Percentiles rank a stretch among this genome's conserved stretches.
These are phyloP conservation scores for Aspergillus hiratsukae DNA, from an alignment of 2,329 filamentous ascomycete genomes.

Conservation along the genomic window DNA sequence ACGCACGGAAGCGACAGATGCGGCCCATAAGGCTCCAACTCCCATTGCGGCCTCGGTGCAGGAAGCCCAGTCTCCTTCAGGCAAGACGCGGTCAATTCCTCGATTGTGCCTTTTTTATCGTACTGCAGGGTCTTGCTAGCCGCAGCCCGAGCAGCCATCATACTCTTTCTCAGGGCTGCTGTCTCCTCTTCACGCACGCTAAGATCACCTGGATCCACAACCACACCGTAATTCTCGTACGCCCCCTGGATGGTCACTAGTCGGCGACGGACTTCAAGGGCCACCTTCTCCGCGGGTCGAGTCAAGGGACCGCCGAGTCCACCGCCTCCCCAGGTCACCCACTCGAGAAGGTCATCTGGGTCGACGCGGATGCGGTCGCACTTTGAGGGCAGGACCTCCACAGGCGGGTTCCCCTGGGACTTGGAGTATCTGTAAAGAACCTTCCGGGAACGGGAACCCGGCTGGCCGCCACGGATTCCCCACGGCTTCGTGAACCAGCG, in stretches of 20 bases:
- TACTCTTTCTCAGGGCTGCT: conserved; percentile 27
- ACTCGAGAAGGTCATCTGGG: conserved; percentile 47
- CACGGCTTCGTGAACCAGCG: conserved; percentile 49
- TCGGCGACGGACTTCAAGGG: conserved; percentile 43
- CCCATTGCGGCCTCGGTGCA: conserved; percentile 43
- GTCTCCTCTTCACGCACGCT: conserved; percentile 37
- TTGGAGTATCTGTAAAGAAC: conserved; percentile 40
- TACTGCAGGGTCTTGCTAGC: conserved; percentile 28
- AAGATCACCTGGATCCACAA: conserved; percentile 35
- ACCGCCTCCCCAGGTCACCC: conserved; percentile 49
- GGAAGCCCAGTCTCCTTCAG: conserved; percentile 42
- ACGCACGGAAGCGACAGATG: conserved; percentile 44
- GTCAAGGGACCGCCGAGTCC: conserved; percentile 46
- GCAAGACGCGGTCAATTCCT: conserved; percentile 33
- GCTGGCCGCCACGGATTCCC: conserved; percentile 46
- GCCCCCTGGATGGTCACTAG: conserved; percentile 44
- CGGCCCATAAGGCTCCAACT: conserved; percentile 42
- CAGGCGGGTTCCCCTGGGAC: conserved; percentile 27
- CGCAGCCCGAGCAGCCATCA: conserved; percentile 23
- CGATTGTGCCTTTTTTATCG: conserved; percentile 42
- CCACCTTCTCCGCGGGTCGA: conserved; percentile 42
- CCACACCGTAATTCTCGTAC: conserved; percentile 43
- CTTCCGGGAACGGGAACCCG: conserved; percentile 43
- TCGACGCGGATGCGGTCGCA: conserved; percentile 46
- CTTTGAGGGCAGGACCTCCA: conserved; percentile 42